These are phyloP conservation scores for Talaromyces adpressus DNA, from an alignment of 495 filamentous ascomycete species.

Conservation along the genomic window DNA sequence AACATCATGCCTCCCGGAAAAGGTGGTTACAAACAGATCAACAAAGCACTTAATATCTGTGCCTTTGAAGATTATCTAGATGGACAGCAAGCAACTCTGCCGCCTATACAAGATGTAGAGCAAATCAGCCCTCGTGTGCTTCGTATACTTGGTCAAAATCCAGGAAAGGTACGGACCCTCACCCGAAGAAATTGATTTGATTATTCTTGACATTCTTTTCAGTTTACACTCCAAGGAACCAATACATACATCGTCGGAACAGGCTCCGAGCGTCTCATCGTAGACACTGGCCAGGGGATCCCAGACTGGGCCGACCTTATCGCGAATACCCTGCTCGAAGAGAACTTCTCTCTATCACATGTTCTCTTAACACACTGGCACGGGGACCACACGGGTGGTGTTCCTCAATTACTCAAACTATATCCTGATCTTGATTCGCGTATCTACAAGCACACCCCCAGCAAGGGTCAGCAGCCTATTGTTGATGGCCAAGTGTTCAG, in stretches of 20 bases:
- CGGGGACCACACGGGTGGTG: no score
- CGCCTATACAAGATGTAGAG: slow-evolving; percentile 28
- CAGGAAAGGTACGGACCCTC: slow-evolving; percentile 45
- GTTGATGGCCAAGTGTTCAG: slow-evolving; percentile 30
- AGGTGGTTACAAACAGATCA: slow-evolving; percentile 39
- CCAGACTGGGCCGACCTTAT: slow-evolving; percentile 30
- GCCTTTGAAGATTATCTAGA: slow-evolving; percentile 38
- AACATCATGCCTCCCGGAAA: slow-evolving; percentile 11
- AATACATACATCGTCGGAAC: slow-evolving; percentile 76
- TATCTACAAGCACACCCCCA: slow-evolving; percentile 41
- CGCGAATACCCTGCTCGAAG: slow-evolving; percentile 9
- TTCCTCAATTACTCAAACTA: no score
- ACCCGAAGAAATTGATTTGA: neutral
- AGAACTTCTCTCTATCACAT: slow-evolving; percentile 41
- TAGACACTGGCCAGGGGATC: slow-evolving; percentile 65
- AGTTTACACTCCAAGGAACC: slow-evolving; percentile 49
- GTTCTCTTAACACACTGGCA: slow-evolving; percentile 50
- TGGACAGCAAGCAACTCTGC: slow-evolving; percentile 23
- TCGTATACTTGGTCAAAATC: slow-evolving; percentile 55
- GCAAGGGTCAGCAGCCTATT: slow-evolving; percentile 36
- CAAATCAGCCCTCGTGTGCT: slow-evolving; percentile 35
- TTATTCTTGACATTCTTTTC: slow-evolving; percentile 3
- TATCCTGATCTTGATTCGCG: no score
- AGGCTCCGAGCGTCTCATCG: slow-evolving; percentile 51
- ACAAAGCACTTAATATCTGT: slow-evolving; percentile 36